Base-by-base conservation (phyloP, 2,329 filamentous ascomycete genomes). In the Sphaerostilbella broomeana region DNA sequence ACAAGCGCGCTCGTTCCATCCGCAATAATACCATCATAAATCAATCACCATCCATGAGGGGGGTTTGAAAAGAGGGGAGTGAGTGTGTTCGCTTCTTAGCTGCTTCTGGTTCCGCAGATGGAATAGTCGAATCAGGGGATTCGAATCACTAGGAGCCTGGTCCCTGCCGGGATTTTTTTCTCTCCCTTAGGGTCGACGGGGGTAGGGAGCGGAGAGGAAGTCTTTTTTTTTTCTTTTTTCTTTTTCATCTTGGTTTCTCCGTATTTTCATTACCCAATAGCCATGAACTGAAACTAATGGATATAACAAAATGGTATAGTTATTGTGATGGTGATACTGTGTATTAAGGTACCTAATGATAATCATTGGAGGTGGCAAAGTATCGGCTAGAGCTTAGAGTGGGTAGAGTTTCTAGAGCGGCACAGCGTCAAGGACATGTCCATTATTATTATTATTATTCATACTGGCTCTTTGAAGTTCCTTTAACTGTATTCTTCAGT, bases 61-160 rank as follows among this genome's bases (percentile, higher is more conserved):
- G 12, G 25, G 24, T 12, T 13, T 22, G 15, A 35, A 16, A 34
- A 28, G 17, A 17, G 13, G 38, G 31, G 30, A 24, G 31, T 19
- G 27, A 26, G 13, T 32, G 34, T 30, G 38, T 22, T 28, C 38
- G 20, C 22, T 28, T 24, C 30, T 13, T 40, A 40, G 30, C 22
- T 40, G 20, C 13, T 40, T 32, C 19, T 29, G 24, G 20, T 18
- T 29, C 31, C 29, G 38, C 38, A 40, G 38, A 35, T 10, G 16
- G 16, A 13, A 20, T 21, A 25, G 30, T 29, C 38, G 31, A 40
- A 40, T 40, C 38, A 40, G 31, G 30, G 18, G 31, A 40, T 15
- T 24, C 25, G 29, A 29, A 40, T 24, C 19, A 13, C 28, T 24
- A 35, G 38, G 35, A 40, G 38, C 30, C 38, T 40, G 38, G 38